Conservation (phyloP, 164 flowering plant genomes). For the Santalum album region DNA sequence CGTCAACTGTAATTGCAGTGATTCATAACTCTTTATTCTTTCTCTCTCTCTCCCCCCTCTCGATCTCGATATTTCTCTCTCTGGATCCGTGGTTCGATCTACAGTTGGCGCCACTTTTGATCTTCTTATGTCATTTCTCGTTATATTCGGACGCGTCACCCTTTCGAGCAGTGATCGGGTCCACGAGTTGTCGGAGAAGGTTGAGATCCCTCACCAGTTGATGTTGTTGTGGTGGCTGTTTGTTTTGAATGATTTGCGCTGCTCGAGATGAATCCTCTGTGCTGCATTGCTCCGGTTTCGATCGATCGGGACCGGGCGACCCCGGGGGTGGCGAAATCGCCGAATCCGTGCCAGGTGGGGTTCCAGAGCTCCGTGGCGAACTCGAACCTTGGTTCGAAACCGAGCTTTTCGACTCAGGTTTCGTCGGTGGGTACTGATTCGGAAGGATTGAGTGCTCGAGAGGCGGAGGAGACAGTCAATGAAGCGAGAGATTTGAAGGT, state of each 20-base stretch:
- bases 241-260: slow-evolving; percentile 4
- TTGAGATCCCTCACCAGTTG: too few relatives aligned
- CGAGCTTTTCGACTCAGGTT: slow-evolving; percentile 37
- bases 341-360: slow-evolving; percentile 30
- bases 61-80: too few relatives aligned
- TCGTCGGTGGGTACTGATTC: slow-evolving; percentile 31
- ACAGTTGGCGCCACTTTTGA: too few relatives aligned
- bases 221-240: too few relatives aligned
- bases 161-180: too few relatives aligned
- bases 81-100: too few relatives aligned
- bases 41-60: too few relatives aligned
- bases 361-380: slow-evolving; percentile 21
- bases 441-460: slow-evolving; percentile 13
- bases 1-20: too few relatives aligned
- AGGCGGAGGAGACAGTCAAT: slow-evolving; percentile 13
- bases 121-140: too few relatives aligned
- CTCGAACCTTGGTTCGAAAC: slow-evolving; percentile 28
- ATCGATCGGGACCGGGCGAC: slow-evolving; percentile 61
- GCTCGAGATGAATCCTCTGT: slow-evolving; percentile 73
- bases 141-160: too few relatives aligned
- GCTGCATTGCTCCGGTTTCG: slow-evolving; percentile 99
- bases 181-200: too few relatives aligned
- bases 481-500: slow-evolving; percentile 26
- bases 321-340: slow-evolving; percentile 33
- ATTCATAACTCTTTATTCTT: too few relatives aligned